Evolutionary conservation across 2,329 filamentous ascomycete genomes (phyloP), one percentile per base, ranked within the genome.

Genomic region (Thielaviopsis musarum): DNA sequence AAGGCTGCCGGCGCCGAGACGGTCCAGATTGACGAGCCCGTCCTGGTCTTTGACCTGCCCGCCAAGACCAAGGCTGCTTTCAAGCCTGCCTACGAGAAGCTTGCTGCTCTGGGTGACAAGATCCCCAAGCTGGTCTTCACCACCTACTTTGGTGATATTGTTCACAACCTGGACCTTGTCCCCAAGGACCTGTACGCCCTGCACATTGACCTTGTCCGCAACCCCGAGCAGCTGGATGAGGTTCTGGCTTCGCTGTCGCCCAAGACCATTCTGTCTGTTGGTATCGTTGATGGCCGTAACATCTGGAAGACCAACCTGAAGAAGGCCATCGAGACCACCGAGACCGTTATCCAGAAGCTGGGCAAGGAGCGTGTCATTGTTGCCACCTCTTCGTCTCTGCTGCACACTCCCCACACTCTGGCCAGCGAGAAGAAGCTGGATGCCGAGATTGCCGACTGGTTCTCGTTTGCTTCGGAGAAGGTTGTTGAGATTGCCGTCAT

Each of bases 261-360:
- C 72, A 89, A 90, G 73, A 94, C 95, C 72, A 75, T 90, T 67
- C 85, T 98, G 66, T 98, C 93, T 66, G 87, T 84, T 65, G 93
- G 93, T 88, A 87, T 98, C 67, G 93, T 98, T 66, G 91, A 98
- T 69, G 93, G 93, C 69, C 90, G 93, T 70, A 98, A 98, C 83
- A 97, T 98, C 81, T 98, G 93, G 93, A 98, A 98, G 88, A 96
- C 90, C 77, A 95, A 97, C 85, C 87, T 96, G 78, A 87, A 95
- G 83, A 83, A 83, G 69, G 90, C 93, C 70, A 94, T 98, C 65
- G 91, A 93, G 79, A 82, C 78, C 65, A 86, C 93, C 63, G 89
- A 97, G 83, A 78, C 82, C 62, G 93, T 91, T 65, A 78, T 97
- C 69, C 88, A 96, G 79, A 82, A 95, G 79, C 83, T 98, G 64